Evolutionary conservation across 2,329 filamentous ascomycete genomes (phyloP).

Genomic region (Decorospora gaudefroyi): DNA sequence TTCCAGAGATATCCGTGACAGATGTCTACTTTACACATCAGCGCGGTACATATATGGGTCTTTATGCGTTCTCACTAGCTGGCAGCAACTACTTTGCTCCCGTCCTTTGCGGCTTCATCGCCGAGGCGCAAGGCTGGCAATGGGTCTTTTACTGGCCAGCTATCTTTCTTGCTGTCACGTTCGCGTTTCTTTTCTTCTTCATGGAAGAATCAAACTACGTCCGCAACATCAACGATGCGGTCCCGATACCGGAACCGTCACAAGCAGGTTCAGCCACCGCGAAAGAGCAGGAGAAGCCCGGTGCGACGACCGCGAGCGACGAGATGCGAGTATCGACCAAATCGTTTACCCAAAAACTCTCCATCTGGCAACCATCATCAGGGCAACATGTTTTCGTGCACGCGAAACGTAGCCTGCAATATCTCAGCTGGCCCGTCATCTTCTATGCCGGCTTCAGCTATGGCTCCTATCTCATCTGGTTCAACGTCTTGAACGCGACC

Average conservation of each 20-base stretch:
- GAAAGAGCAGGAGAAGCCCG: slow-evolving; percentile 29
- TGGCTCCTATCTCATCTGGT: slow-evolving; percentile 35
- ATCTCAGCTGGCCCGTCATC: slow-evolving; percentile 45
- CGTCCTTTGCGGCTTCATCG: slow-evolving; percentile 45
- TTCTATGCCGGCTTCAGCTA: slow-evolving; percentile 35
- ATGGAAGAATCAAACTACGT: slow-evolving; percentile 65
- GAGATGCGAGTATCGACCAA: slow-evolving; percentile 16
- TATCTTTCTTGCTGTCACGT: slow-evolving; percentile 56
- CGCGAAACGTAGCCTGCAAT: slow-evolving; percentile 30
- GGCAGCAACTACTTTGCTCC: slow-evolving; percentile 48
- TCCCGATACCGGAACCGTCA: slow-evolving; percentile 12
- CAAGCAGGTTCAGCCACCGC: slow-evolving; percentile 5
- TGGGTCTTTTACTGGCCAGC: slow-evolving; percentile 57
- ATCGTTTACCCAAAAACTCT: slow-evolving; percentile 26
- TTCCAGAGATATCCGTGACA: slow-evolving; percentile 54
- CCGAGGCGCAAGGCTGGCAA: slow-evolving; percentile 42
- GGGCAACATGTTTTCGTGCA: slow-evolving; percentile 26
- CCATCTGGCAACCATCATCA: slow-evolving; percentile 28
- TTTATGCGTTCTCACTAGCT: slow-evolving; percentile 41
- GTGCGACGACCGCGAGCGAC: slow-evolving; percentile 18
- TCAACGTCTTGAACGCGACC: slow-evolving; percentile 38
- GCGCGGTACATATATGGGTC: slow-evolving; percentile 38
- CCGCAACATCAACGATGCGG: slow-evolving; percentile 38
- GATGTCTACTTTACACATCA: slow-evolving; percentile 49
- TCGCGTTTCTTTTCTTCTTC: slow-evolving; percentile 61